A percentile compares a stretch with the other conserved stretches of the same genome.
Evolutionary conservation across 169 alveolate genomes (phyloP).

Genomic region (Cyclospora cayetanensis): DNA sequence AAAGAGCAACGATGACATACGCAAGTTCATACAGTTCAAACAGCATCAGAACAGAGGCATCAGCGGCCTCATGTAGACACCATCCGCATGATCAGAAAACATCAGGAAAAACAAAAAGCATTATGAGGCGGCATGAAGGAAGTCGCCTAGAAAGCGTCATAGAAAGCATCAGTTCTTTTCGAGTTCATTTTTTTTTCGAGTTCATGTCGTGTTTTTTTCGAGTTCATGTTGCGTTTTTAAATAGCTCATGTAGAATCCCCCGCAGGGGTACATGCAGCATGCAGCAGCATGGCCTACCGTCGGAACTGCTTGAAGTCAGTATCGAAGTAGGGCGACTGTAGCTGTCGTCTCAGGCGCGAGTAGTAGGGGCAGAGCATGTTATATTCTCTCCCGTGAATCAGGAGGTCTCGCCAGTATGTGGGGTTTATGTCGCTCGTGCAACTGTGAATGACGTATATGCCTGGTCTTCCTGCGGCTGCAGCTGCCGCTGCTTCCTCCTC

Average conservation of each 20-base stretch:
- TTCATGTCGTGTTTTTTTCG: background rate
- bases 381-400: slow-evolving; percentile 47
- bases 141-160: background rate
- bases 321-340: slow-evolving; percentile 37
- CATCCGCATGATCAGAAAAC: background rate
- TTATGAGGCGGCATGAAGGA: background rate
- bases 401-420: slow-evolving; percentile 28
- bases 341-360: slow-evolving; percentile 5
- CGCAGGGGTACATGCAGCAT: background rate
- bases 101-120: background rate
- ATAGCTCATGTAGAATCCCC: background rate
- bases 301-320: slow-evolving; percentile 44
- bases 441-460: slow-evolving; percentile 51
- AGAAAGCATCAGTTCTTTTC: background rate
- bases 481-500: slow-evolving; percentile 1
- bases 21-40: background rate
- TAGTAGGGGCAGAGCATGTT: slow-evolving; percentile 42
- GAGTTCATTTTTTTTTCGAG: background rate
- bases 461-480: slow-evolving; percentile 8
- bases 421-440: slow-evolving; percentile 66
- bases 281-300: background rate
- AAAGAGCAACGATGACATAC: background rate
- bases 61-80: background rate
- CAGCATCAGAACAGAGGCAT: background rate
- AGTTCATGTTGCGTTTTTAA: background rate